A percentile compares a stretch with the other conserved stretches of the same genome.
Evolutionary conservation across 2,329 filamentous ascomycete species (phyloP).

Genomic region (Gaeumannomyces sp.): DNA sequence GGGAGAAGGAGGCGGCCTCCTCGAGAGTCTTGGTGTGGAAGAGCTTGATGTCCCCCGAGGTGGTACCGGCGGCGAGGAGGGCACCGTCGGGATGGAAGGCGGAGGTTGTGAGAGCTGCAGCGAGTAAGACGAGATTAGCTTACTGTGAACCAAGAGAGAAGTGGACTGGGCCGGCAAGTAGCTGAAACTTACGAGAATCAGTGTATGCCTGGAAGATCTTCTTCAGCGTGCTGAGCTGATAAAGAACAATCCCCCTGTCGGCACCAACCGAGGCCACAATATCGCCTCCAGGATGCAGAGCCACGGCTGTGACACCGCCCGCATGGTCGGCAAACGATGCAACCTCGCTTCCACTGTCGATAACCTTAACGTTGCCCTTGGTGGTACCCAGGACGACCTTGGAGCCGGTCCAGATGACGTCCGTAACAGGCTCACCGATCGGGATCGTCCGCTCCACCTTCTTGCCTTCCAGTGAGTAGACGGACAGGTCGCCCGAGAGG

Average conservation of each 20-base stretch:
- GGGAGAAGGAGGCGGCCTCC: constrained; percentile 66
- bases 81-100: constrained; percentile 97
- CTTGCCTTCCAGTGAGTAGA: constrained; percentile 68
- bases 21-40: constrained; percentile 80
- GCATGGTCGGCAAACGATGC: constrained; percentile 75
- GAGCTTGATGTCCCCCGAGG: constrained; percentile 74
- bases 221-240: constrained; percentile 65
- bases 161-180: background rate
- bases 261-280: constrained; percentile 81
- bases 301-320: constrained; percentile 69
- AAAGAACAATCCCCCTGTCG: constrained; percentile 90
- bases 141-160: background rate
- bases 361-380: constrained; percentile 74
- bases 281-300: constrained; percentile 74
- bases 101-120: constrained; percentile 63
- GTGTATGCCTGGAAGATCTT: constrained; percentile 74
- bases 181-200: constrained; percentile 60
- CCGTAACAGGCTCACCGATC: constrained; percentile 62
- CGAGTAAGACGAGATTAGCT: background rate
- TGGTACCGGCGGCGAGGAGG: constrained; percentile 78
- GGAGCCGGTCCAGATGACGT: constrained; percentile 56
- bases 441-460: constrained; percentile 62
- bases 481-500: constrained; percentile 63
- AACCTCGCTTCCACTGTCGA: constrained; percentile 62
- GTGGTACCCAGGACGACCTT: constrained; percentile 68